Base-by-base conservation (phyloP, 2,329 filamentous ascomycete genomes). In the Fusarium torulosum region DNA sequence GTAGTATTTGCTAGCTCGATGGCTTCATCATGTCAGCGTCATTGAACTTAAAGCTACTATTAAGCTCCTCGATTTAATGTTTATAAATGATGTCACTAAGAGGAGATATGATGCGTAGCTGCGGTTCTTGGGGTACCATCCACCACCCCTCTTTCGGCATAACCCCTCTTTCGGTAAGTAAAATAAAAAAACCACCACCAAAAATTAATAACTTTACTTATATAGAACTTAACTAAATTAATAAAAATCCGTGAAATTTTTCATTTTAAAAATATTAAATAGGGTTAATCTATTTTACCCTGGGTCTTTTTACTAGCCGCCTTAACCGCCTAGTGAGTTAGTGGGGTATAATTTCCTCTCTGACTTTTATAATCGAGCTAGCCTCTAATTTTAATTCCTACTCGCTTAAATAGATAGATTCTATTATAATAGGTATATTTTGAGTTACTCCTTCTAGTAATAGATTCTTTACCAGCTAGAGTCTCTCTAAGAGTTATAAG, bases 21-120 rank as follows among this genome's bases (percentile, higher is more conserved):
- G 3, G 25, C 6, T 11, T 37, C 47, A 47, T 67, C 63, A 67
- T 67, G 38, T 46, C 21, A 41, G n/a, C 64, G 63, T 67, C 59
- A 67, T 65, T 38, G 38, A 51, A 51, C 25, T 7, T 9, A 45
- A 41, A n/a, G 25, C 7, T 38, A 35, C 38, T 35, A 13, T 14
- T 4, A 11, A 42, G 25, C 31, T 46, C 27, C 17, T 7, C 15
- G 21, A 40, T 53, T 15, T 40, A 27, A n/a, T n/a, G n/a, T n/a
- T n/a, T n/a, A n/a, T n/a, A n/a, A n/a, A n/a, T n/a, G n/a, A n/a
- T n/a, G n/a, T n/a, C n/a, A n/a, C n/a, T n/a, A n/a, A n/a, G n/a
- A n/a, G n/a, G n/a, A n/a, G n/a, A n/a, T n/a, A n/a, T n/a, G n/a
- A n/a, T n/a, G n/a, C n/a, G n/a, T n/a, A n/a, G n/a, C n/a, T n/a